Evolutionary conservation across 2,329 filamentous ascomycete species (phyloP).

Genomic region (Xylaria sp.): DNA sequence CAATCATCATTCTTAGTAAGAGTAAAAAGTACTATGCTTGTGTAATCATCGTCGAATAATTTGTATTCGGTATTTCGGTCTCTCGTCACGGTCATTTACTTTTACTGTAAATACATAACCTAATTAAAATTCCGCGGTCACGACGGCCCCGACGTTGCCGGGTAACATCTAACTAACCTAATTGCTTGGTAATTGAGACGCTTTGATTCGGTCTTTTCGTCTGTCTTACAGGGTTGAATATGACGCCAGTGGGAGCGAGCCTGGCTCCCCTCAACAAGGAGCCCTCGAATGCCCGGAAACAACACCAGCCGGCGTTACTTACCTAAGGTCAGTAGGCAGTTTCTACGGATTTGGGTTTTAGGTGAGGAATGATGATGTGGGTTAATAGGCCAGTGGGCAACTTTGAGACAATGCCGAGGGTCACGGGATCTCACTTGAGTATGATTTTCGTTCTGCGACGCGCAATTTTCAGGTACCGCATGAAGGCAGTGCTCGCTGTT

Average conservation of each 20-base stretch:
- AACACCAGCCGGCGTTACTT: conserved; percentile 9
- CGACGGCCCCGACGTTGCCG: neutral
- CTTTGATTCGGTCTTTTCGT: conserved; percentile 22
- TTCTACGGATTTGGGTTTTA: conserved; percentile 11
- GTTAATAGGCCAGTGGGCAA: conserved; percentile 4
- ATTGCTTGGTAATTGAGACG: conserved; percentile 30
- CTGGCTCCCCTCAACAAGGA: neutral
- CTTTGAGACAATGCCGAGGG: conserved; percentile 24
- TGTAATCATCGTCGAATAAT: neutral
- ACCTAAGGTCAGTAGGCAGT: conserved; percentile 1
- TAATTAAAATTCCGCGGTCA: neutral
- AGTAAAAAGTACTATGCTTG: neutral
- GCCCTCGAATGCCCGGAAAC: conserved; percentile 10
- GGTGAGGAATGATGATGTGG: conserved; percentile 15
- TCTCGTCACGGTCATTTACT: neutral
- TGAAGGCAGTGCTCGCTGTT: conserved; percentile 32
- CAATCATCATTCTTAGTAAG: neutral
- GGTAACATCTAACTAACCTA: conserved; percentile 1
- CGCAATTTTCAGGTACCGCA: conserved; percentile 34
- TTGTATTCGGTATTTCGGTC: neutral
- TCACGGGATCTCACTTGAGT: conserved; percentile 12
- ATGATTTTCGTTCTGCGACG: conserved; percentile 26
- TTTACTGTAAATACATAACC: neutral
- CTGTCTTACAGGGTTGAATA: neutral
- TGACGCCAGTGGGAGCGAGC: conserved; percentile 9